These are phyloP conservation scores for Camelina laxa DNA, from an alignment of 345 rosid species.

Conservation along the genomic window DNA sequence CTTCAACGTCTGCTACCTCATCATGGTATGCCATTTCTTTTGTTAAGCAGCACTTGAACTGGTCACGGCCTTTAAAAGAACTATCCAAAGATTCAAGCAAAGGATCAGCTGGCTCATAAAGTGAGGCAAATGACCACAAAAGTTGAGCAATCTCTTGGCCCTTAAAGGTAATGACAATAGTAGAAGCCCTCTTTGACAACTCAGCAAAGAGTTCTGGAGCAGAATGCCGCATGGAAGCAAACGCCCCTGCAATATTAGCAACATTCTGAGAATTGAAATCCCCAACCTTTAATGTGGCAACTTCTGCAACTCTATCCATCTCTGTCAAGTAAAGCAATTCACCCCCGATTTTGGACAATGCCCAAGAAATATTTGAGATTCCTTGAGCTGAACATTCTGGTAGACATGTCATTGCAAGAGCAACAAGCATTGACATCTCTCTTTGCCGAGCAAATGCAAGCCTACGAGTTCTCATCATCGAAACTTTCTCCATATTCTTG, in stretches of 20 bases:
- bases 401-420: slow-evolving; percentile 77
- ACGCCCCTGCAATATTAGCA: slow-evolving; percentile 92
- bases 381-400: slow-evolving; percentile 97
- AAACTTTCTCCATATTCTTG: slow-evolving; percentile 93
- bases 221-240: slow-evolving; percentile 87
- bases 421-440: slow-evolving; percentile 94
- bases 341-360: slow-evolving; percentile 86
- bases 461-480: slow-evolving; percentile 70
- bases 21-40: slow-evolving; percentile 34
- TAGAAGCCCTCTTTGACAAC: slow-evolving; percentile 69
- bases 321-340: slow-evolving; percentile 87
- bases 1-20: slow-evolving; percentile 39
- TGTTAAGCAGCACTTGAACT: slow-evolving; percentile 54
- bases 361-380: slow-evolving; percentile 91
- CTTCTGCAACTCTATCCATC: slow-evolving; percentile 97
- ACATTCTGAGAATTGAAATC: slow-evolving; percentile 91
- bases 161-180: slow-evolving; percentile 53
- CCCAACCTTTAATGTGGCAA: slow-evolving; percentile 64
- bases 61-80: slow-evolving; percentile 55
- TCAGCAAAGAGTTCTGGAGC: slow-evolving; percentile 72
- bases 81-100: slow-evolving; percentile 72
- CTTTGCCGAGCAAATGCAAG: slow-evolving; percentile 78
- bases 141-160: slow-evolving; percentile 92
- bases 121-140: slow-evolving; percentile 92
- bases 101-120: slow-evolving; percentile 69